Conservation (phyloP, 1,284 basidiomycete species). For the Schizophyllum commune region DNA sequence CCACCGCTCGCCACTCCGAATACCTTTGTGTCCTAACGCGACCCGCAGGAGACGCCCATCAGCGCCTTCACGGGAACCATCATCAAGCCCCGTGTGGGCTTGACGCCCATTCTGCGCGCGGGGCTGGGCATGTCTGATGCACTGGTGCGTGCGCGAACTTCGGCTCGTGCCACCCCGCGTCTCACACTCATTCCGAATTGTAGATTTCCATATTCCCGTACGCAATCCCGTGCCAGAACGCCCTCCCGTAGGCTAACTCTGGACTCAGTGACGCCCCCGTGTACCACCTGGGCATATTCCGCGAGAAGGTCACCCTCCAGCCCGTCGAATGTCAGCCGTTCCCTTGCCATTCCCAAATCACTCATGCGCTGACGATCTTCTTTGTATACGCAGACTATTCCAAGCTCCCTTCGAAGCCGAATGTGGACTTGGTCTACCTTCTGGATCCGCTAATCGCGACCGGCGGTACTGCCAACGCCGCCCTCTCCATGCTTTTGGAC, state of each 20-base stretch:
- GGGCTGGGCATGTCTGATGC: conserved; percentile 93
- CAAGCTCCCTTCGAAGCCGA: conserved; percentile 74
- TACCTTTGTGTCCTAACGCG: neutral
- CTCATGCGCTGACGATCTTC: conserved; percentile 1
- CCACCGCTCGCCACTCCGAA: neutral
- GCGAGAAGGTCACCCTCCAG: conserved; percentile 85
- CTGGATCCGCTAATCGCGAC: conserved; percentile 92
- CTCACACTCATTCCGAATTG: neutral
- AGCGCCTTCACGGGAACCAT: conserved; percentile 56
- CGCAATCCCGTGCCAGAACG: conserved; percentile 16
- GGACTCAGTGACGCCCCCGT: conserved; percentile 62
- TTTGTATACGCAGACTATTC: conserved; percentile 64
- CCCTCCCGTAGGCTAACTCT: neutral
- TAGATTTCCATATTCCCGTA: conserved; percentile 73
- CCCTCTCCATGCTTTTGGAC: conserved; percentile 76
- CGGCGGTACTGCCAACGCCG: conserved; percentile 87
- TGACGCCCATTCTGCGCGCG: conserved; percentile 88
- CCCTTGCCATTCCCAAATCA: conserved; percentile 5
- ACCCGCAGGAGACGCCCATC: conserved; percentile 53
- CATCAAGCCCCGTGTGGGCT: conserved; percentile 71
- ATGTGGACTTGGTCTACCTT: conserved; percentile 78
- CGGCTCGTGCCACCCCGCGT: neutral
- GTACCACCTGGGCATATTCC: conserved; percentile 85
- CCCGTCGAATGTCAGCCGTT: conserved; percentile 78
- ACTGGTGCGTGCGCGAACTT: conserved; percentile 29